These are phyloP conservation scores for Peniophora sp. DNA, from an alignment of 1,284 basidiomycete species.

Conservation along the genomic window DNA sequence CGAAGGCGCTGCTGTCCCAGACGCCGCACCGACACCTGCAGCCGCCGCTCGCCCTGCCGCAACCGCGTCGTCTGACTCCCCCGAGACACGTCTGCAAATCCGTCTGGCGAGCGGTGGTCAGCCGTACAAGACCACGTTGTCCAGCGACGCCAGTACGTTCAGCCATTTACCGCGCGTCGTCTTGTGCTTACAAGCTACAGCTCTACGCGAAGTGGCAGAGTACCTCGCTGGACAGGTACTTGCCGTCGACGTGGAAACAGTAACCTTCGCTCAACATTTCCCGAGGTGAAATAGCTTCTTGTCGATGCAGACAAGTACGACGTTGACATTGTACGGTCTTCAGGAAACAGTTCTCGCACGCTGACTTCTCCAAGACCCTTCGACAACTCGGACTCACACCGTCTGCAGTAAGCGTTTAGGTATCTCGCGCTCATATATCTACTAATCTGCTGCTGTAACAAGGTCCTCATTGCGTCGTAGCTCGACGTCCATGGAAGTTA, in stretches of 20 bases:
- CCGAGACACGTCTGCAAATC: conserved; percentile 81
- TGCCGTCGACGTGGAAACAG: conserved; percentile 63
- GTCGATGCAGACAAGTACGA: background rate
- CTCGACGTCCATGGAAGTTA: background rate
- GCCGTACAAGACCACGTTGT: conserved; percentile 73
- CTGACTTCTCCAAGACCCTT: conserved; percentile 63
- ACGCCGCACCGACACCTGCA: conserved; percentile 23
- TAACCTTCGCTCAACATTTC: conserved; percentile 73
- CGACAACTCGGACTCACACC: conserved; percentile 71
- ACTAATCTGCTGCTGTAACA: background rate
- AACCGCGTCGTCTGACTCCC: conserved; percentile 63
- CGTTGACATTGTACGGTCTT: conserved; percentile 3
- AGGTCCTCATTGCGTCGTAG: conserved; percentile 21
- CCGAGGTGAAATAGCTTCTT: conserved; percentile 52
- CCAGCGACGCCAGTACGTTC: conserved; percentile 70
- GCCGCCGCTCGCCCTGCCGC: conserved; percentile 22
- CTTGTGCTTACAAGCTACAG: conserved; percentile 27
- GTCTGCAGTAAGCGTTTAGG: conserved; percentile 48
- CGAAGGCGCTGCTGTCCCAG: conserved; percentile 46
- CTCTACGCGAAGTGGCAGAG: conserved; percentile 80
- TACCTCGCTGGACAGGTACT: conserved; percentile 72
- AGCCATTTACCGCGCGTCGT: background rate
- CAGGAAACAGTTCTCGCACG: conserved; percentile 60
- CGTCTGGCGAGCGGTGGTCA: conserved; percentile 72
- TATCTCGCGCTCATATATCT: background rate